phyloP scores from a whole-genome alignment of 208 protist genomes.

The Trypanosoma rangeli region DNA sequence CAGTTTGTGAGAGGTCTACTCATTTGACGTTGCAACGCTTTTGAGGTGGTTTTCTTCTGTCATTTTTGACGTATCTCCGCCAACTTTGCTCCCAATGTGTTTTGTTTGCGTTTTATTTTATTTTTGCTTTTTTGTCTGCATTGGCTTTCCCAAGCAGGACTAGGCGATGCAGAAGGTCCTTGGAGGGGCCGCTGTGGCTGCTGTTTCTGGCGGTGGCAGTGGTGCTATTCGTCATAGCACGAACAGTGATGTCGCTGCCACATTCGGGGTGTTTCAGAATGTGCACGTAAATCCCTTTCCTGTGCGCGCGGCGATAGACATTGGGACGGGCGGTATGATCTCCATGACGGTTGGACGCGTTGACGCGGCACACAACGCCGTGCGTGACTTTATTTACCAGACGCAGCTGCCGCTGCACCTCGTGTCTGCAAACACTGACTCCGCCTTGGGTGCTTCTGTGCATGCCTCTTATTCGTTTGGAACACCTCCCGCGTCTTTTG shows the following conservation, averaged over 20 bases:
- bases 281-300: constrained; percentile 75
- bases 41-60: too few species aligned
- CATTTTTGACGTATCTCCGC: neutral
- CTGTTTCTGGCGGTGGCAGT: neutral
- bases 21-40: too few species aligned
- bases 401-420: constrained; percentile 80
- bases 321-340: constrained; percentile 71
- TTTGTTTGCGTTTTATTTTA: neutral
- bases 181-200: constrained; percentile 2
- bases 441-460: constrained; percentile 14
- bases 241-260: constrained; percentile 1
- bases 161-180: constrained; percentile 7
- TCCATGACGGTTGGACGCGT: constrained; percentile 80
- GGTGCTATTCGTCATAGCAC: neutral
- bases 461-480: constrained; percentile 13
- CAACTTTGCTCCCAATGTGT: neutral
- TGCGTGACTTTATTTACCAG: constrained; percentile 73
- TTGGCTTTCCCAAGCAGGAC: neutral
- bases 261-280: constrained; percentile 72
- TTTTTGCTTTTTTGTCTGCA: neutral
- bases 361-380: constrained; percentile 44
- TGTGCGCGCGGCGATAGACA: constrained; percentile 86
- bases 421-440: constrained; percentile 19
- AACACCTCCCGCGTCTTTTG: constrained; percentile 26
- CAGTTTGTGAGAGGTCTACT: too few species aligned